Evolutionary conservation across 768 basidiomycete genomes (phyloP), one percentile per base, ranked within the genome.

Genomic region (Pleurotus citrinopileatus): DNA sequence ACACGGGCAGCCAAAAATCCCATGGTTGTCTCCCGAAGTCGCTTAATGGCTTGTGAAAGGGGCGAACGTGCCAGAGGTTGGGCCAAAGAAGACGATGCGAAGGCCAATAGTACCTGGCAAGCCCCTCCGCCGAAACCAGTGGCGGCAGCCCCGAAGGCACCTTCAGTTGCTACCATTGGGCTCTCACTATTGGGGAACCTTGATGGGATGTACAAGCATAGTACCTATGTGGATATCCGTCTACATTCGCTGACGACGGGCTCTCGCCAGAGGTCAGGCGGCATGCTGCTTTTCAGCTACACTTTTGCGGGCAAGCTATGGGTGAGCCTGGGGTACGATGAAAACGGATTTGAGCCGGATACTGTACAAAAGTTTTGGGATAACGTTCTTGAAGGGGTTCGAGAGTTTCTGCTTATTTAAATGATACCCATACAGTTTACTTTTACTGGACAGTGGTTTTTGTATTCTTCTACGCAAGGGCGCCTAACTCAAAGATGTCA

Each of bases 141-240:
- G n/a, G 32, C 44, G 53, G 56, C 57, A 42, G 43, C 46, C 55
- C 59, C 67, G 45, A 69, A 72, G 48, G 70, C 73, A 1, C 83
- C 88, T 20, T 83, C 82, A 1, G 67, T 68, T 1, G 88, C 87
- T 8, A 73, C 94, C 44, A 78, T 92, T 55, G 91, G 91, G 0
- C 69, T 92, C 42, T 94, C 91, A 4, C 75, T 94, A 56, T 75
- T 93, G n/a, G 91, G 91, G 1, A 93, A 91, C 63, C 72, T 93
- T 51, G 90, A 93, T 64, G 86, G 81, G 2, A 87, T 86, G 26
- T 94, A 92, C 72, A 82, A 84, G 58, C 89, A 91, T 63, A 68
- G 74, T 8, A 58, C 67, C 1, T 91, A 80, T 70, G 76, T 79
- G n/a, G 59, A 67, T 3, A 69, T 91, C 56, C 67, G 77, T 65